Base-by-base conservation (phyloP, 1,284 basidiomycete genomes). In the Ceratobasidium sp. region DNA sequence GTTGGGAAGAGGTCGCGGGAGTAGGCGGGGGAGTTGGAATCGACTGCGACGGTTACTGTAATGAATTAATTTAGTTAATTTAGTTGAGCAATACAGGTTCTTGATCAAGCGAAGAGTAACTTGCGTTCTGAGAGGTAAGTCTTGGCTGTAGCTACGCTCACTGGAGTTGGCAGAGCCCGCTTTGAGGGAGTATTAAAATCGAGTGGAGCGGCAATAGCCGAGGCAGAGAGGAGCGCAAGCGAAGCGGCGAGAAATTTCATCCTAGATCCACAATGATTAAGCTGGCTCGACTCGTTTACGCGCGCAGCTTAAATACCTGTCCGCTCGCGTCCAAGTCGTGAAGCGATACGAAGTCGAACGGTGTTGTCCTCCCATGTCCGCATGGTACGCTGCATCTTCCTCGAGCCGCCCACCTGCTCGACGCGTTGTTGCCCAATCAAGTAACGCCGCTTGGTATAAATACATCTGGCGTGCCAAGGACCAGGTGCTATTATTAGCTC, bases 1-100 rank as follows among this genome's bases (percentile, higher is more conserved):
- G 81, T 83, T 76, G 84, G 83, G 82, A 87, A 87, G 59, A 81
- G 75, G 66, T 79, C 79, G 6, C 86, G 80, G 9, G 79, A 76
- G 78, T 75, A 75, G n/a, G 74, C 74, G 27, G 74, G 86, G 2
- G 79, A 79, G 78, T 88, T 87, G 56, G 84, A 85, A 41, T 85
- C 84, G 0, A 77, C 82, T 2, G 82, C 85, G 9, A 87, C 86
- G 4, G 82, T 84, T 74, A 87, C 54, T 71, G 5, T 6, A 27
- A 22, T 14, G 31, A n/a, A n/a, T n/a, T n/a, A n/a, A n/a, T n/a
- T n/a, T n/a, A 6, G 22, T 43, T 9, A 19, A 58, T 46, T 58
- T 9, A 46, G 13, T 37, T 19, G 11, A 24, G 2, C 19, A 14
- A n/a, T 39, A 2, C 7, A 22, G 27, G 16, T 3, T 7, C 3